These are phyloP conservation scores for Ceratocystis smalleyi DNA, from an alignment of 2,329 filamentous ascomycete species.

Conservation along the genomic window DNA sequence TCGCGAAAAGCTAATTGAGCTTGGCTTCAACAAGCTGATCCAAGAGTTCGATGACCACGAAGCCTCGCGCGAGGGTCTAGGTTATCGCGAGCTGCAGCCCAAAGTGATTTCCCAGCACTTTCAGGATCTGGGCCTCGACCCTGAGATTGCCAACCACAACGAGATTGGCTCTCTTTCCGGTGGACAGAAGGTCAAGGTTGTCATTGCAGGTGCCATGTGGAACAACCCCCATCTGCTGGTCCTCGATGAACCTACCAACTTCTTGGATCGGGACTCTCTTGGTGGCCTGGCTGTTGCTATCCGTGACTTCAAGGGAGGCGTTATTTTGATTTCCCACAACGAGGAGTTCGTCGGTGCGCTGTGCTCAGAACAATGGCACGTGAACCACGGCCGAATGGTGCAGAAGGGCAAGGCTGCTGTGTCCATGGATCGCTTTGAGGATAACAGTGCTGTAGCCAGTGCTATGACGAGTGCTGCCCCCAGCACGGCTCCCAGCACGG, in stretches of 20 bases:
- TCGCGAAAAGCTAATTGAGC: slow-evolving; percentile 72
- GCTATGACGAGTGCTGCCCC: slow-evolving; percentile 37
- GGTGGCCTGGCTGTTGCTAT: slow-evolving; percentile 96
- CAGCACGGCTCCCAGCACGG: slow-evolving; percentile 45
- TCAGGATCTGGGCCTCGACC: slow-evolving; percentile 87
- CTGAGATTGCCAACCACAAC: slow-evolving; percentile 97
- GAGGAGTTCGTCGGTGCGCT: slow-evolving; percentile 95
- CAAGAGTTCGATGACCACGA: slow-evolving; percentile 99
- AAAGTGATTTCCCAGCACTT: slow-evolving; percentile 96
- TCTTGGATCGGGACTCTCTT: slow-evolving; percentile 93
- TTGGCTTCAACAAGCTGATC: slow-evolving; percentile 81
- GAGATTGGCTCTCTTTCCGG: slow-evolving; percentile 91
- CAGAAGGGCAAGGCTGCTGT: slow-evolving; percentile 66
- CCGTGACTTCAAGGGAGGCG: slow-evolving; percentile 92
- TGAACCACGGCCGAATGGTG: slow-evolving; percentile 72
- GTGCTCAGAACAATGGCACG: slow-evolving; percentile 91
- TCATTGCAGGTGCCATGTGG: slow-evolving; percentile 92
- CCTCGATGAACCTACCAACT: slow-evolving; percentile 97
- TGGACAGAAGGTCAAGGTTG: slow-evolving; percentile 98
- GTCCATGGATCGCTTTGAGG: slow-evolving; percentile 72
- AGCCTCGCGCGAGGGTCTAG: slow-evolving; percentile 92
- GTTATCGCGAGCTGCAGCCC: slow-evolving; percentile 84
- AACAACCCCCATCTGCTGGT: slow-evolving; percentile 97
- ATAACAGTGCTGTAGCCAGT: slow-evolving; percentile 49
- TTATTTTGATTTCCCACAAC: slow-evolving; percentile 99